These are phyloP conservation scores for Globisporangium polare DNA, from an alignment of 352 stramenopile genomes.

Conservation along the genomic window DNA sequence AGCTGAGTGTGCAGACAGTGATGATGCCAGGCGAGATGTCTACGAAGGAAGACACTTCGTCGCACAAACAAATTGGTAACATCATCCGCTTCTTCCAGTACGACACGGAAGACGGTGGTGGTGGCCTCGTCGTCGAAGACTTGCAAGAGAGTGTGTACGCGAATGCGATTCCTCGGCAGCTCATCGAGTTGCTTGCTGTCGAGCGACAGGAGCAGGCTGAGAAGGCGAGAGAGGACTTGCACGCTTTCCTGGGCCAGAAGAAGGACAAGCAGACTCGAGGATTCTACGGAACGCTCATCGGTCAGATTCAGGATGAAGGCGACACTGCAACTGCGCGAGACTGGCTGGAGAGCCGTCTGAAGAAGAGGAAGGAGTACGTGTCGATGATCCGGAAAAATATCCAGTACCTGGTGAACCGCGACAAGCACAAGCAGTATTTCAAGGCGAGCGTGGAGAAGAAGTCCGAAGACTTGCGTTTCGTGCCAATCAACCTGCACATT, in stretches of 20 bases:
- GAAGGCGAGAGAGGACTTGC: conserved; percentile 70
- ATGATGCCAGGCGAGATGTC: conserved; percentile 82
- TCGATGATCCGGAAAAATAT: conserved; percentile 77
- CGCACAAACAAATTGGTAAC: conserved; percentile 87
- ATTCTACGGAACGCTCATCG: conserved; percentile 85
- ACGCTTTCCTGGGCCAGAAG: conserved; percentile 81
- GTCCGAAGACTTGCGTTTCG: conserved; percentile 71
- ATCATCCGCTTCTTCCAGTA: conserved; percentile 89
- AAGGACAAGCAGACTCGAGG: conserved; percentile 79
- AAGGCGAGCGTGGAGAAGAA: conserved; percentile 89
- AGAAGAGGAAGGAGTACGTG: conserved; percentile 83
- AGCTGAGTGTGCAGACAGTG: conserved; percentile 83
- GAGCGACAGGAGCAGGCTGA: conserved; percentile 80
- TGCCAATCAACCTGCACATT: conserved; percentile 87
- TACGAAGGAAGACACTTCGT: conserved; percentile 62
- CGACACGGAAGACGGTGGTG: conserved; percentile 75
- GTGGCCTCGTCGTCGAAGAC: conserved; percentile 81
- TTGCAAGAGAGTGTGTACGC: conserved; percentile 74
- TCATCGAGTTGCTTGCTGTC: conserved; percentile 75
- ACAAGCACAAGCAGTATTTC: conserved; percentile 89
- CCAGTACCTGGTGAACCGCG: conserved; percentile 80
- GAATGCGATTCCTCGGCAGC: conserved; percentile 77
- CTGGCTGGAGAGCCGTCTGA: conserved; percentile 77
- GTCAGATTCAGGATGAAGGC: conserved; percentile 84
- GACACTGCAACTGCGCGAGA: conserved; percentile 67